Conservation (phyloP, 345 rosid genomes). For the Raphanus sativus region DNA sequence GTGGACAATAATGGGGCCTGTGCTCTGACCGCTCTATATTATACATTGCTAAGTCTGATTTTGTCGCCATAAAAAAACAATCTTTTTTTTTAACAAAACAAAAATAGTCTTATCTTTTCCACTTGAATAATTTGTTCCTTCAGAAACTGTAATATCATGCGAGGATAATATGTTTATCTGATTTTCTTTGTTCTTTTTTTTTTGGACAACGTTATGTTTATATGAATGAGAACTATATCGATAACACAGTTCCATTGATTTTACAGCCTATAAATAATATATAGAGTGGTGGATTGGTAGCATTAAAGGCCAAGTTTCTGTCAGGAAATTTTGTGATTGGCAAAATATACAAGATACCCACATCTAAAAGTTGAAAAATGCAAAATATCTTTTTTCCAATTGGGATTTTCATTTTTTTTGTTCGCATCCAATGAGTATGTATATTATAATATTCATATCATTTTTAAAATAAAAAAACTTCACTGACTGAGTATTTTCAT, state of each 20-base stretch:
- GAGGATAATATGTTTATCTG: not conserved
- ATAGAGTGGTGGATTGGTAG: conserved; percentile 29
- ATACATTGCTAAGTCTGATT: conserved; percentile 9
- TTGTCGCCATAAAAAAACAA: conserved; percentile 15
- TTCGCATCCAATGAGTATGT: not conserved
- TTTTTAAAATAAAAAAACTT: too few relatives aligned
- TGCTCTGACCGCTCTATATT: not conserved
- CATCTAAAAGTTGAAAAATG: not conserved
- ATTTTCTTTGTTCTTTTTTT: not conserved
- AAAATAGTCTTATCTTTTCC: conserved; percentile 1
- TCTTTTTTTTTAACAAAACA: not conserved
- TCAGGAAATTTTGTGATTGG: conserved; percentile 1
- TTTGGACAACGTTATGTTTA: not conserved
- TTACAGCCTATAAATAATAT: not conserved
- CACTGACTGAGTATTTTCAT: not conserved
- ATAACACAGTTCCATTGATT: not conserved
- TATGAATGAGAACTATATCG: not conserved
- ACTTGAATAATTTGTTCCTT: not conserved
- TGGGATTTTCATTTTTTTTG: not conserved
- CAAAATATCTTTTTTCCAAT: not conserved
- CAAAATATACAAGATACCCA: not conserved
- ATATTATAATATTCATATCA: too few relatives aligned
- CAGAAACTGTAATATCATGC: not conserved
- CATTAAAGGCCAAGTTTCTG: conserved; percentile 20
- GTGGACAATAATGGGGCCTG: conserved; percentile 10